Conservation (phyloP, 139 green algal genomes). For the Chlamydomonas sphaeroides region DNA sequence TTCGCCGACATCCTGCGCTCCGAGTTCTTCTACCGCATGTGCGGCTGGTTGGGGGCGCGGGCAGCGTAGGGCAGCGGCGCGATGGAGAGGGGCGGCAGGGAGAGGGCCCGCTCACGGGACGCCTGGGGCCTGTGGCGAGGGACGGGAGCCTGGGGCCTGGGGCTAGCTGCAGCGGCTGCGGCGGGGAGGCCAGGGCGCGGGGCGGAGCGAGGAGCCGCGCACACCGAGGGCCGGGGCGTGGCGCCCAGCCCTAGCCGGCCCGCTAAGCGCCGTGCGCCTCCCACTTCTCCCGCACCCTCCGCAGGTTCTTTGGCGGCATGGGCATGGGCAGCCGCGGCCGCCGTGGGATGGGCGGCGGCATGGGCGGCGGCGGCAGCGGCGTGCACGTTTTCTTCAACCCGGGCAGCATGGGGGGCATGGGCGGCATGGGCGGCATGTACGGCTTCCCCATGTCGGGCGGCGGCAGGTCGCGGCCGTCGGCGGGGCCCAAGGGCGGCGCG, state of each 20-base stretch:
- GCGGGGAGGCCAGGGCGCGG: too few relatives aligned
- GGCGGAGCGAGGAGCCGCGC: too few relatives aligned
- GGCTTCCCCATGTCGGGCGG: not conserved
- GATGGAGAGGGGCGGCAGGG: not conserved
- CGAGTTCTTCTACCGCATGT: conserved; percentile 42
- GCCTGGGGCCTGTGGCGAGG: too few relatives aligned
- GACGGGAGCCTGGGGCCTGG: too few relatives aligned
- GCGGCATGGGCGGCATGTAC: not conserved
- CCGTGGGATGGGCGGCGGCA: not conserved
- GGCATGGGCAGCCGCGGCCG: conserved; percentile 19
- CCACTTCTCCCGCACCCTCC: too few relatives aligned
- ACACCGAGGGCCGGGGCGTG: too few relatives aligned
- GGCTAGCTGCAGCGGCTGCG: too few relatives aligned
- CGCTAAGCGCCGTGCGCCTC: too few relatives aligned
- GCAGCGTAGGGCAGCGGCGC: not conserved
- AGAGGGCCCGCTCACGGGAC: too few relatives aligned
- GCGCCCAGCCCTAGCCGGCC: too few relatives aligned
- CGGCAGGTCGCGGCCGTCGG: not conserved
- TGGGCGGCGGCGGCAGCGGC: not conserved
- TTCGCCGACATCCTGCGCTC: not conserved
- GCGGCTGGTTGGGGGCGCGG: not conserved
- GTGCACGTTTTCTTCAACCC: not conserved
- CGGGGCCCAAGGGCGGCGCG: not conserved
- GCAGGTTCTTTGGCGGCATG: conserved; percentile 45
- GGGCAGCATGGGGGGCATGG: not conserved